Base-by-base conservation (phyloP, 768 basidiomycete species). In the Tylopilus plumbeoviolaceoides region DNA sequence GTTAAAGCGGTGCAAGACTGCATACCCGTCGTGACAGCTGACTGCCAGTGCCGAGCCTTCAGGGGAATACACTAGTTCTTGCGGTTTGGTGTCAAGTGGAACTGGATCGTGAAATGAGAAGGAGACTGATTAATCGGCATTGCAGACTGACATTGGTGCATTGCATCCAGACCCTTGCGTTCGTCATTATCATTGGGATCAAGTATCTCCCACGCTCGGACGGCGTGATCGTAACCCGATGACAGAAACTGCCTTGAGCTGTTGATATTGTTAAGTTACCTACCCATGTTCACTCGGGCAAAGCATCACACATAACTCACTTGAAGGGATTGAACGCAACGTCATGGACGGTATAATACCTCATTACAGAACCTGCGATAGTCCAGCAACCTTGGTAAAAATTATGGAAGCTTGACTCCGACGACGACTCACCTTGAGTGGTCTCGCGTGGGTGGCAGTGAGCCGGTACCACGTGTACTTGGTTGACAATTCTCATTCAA, bases 301-400 rank as follows among this genome's bases (percentile, higher is more conserved):
- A 45, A 12, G 25, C 18, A 20, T 20, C 7, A 7, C 15, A 47
- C n/a, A 36, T 5, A 43, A 47, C 70, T 52, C 61, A 79, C 81
- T 75, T 71, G 53, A 51, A 59, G 1, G 82, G 80, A 59, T 81
- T 76, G 51, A 83, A 80, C 20, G 76, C 77, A 36, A 83, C 70
- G 52, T 84, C 81, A 45, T 77, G 75, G 0, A 86, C 75, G 1
- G 78, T 71, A 53, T 82, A 84, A 54, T 83, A 72, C 56, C 80
- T 82, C 17, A 48, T 67, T 9, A 54, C 51, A 33, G 51, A 55
- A 39, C 58, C 66, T 63, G 38, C 18, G 40, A 28, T 7, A 7
- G 31, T 31, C 49, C 40, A 31, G 28, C 21, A 31, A 39, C 17
- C 21, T 48, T 15, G 12, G 12, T 28, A n/a, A 25, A 20, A 44